phyloP scores from a whole-genome alignment of 2,329 filamentous ascomycete genomes.

The Chaetomium strumarium region DNA sequence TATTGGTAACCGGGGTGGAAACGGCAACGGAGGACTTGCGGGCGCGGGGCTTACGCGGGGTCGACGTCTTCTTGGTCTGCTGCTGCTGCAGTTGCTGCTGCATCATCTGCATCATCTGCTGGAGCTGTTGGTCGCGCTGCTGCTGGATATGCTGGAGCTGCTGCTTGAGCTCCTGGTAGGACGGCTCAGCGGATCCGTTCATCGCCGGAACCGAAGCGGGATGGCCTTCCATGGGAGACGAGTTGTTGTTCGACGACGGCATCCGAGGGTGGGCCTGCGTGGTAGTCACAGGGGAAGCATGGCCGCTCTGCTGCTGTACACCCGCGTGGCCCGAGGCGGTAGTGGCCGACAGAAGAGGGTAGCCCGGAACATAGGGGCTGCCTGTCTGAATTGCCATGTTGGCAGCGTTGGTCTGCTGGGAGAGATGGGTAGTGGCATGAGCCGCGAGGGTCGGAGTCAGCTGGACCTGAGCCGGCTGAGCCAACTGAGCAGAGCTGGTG shows the following conservation, averaged over 20 bases:
- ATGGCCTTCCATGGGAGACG: not conserved
- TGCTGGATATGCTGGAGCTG: not conserved
- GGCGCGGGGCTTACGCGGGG: slow-evolving; percentile 9
- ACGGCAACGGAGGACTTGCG: not conserved
- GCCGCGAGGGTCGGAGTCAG: not conserved
- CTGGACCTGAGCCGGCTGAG: not conserved
- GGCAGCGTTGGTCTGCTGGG: not conserved
- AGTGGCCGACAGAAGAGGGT: not conserved
- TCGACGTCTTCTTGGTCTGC: not conserved
- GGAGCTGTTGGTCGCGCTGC: not conserved
- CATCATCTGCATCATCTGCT: no score
- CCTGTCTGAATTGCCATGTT: not conserved
- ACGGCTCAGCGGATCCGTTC: not conserved
- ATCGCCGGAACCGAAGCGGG: not conserved
- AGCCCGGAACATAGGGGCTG: not conserved
- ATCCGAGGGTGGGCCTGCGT: not conserved
- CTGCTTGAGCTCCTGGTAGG: not conserved
- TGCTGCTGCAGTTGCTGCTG: not conserved
- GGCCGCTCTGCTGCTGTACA: not conserved
- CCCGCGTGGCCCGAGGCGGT: not conserved
- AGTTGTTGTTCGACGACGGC: not conserved
- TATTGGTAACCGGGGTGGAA: not conserved
- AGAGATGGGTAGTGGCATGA: not conserved
- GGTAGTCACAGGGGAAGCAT: not conserved
- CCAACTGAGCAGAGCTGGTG: not conserved